Evolutionary conservation across 306 rosid species (phyloP).

Genomic region (Pyrus bretschneideri): DNA sequence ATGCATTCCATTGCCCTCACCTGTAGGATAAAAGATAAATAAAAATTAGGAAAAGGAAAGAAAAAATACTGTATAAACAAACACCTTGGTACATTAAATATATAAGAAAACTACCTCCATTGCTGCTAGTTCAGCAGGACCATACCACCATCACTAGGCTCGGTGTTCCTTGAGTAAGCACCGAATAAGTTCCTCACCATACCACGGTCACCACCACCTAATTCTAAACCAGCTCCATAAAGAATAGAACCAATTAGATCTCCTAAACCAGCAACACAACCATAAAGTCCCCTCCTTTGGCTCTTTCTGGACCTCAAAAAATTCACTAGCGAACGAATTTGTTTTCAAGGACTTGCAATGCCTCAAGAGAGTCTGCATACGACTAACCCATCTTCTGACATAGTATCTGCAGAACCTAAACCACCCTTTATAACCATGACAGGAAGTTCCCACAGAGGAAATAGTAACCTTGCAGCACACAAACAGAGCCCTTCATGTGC

Average conservation of each 20-base stretch:
- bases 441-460: slow-evolving; percentile 98
- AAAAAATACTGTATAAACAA: not conserved
- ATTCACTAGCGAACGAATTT: slow-evolving; percentile 78
- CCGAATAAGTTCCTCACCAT: slow-evolving; percentile 86
- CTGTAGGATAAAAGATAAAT: slow-evolving; percentile 32
- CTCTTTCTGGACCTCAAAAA: slow-evolving; percentile 83
- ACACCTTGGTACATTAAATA: slow-evolving; percentile 3
- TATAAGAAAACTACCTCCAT: slow-evolving; percentile 65
- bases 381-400: slow-evolving; percentile 57
- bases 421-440: slow-evolving; percentile 61
- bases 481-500: slow-evolving; percentile 98
- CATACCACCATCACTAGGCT: slow-evolving; percentile 57
- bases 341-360: slow-evolving; percentile 88
- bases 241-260: slow-evolving; percentile 85
- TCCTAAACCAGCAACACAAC: slow-evolving; percentile 94
- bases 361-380: slow-evolving; percentile 72
- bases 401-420: slow-evolving; percentile 45
- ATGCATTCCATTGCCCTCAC: slow-evolving; percentile 99
- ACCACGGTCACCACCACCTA: slow-evolving; percentile 71
- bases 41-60: slow-evolving; percentile 17
- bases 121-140: slow-evolving; percentile 97
- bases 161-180: slow-evolving; percentile 63
- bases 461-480: slow-evolving; percentile 86
- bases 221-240: slow-evolving; percentile 69
- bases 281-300: slow-evolving; percentile 96